phyloP scores from a whole-genome alignment of 1,284 basidiomycete species.

The Coniferiporia sulphurascens region DNA sequence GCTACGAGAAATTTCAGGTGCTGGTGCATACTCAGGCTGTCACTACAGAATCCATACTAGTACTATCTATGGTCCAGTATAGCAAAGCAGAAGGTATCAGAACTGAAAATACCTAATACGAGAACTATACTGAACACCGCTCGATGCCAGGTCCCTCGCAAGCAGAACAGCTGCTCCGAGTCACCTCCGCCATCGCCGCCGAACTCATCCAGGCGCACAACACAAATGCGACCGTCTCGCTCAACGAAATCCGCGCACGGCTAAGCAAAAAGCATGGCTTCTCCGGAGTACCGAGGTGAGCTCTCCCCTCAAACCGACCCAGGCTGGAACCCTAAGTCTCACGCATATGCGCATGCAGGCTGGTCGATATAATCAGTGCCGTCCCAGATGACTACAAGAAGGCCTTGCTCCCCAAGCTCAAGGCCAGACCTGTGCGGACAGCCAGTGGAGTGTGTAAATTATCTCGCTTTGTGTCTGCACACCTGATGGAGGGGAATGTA shows the following conservation, averaged over 20 bases:
- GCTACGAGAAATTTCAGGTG: no score
- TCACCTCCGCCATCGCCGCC: constrained; percentile 92
- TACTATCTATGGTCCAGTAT: not conserved
- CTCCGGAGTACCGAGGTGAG: constrained; percentile 73
- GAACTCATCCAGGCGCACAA: constrained; percentile 92
- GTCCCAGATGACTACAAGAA: constrained; percentile 98
- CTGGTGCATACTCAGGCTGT: no score
- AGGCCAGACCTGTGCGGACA: constrained; percentile 94
- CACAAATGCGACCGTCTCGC: constrained; percentile 67
- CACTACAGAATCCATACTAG: no score
- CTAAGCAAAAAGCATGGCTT: constrained; percentile 89
- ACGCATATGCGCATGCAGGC: constrained; percentile 20
- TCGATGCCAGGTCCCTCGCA: constrained; percentile 65
- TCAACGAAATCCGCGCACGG: constrained; percentile 84
- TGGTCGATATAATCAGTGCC: constrained; percentile 98
- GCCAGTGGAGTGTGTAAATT: constrained; percentile 78
- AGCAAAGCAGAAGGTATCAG: not conserved
- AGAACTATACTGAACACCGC: not conserved
- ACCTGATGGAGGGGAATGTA: constrained; percentile 28
- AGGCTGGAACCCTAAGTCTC: not conserved
- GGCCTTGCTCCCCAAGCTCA: constrained; percentile 83
- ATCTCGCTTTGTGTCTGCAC: not conserved
- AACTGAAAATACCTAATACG: no score
- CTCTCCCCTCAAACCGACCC: not conserved
- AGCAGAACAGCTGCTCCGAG: constrained; percentile 85